Evolutionary conservation across 2,329 filamentous ascomycete species (phyloP), one percentile per base, ranked within the genome.

Genomic region (Botrytis sinoallii): DNA sequence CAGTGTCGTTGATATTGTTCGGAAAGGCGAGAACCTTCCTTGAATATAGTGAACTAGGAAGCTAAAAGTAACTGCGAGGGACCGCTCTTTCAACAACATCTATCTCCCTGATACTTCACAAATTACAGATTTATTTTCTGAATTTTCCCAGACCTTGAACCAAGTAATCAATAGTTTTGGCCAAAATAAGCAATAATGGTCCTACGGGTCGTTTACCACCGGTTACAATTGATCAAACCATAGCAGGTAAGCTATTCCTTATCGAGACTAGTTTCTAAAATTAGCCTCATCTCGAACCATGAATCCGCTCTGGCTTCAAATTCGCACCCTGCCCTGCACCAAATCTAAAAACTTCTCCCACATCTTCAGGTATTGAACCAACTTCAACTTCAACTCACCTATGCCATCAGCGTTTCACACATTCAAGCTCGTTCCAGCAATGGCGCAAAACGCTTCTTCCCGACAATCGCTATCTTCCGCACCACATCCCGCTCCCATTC

Each of bases 351-450:
- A 57, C 66, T 69, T 69, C 66, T 69, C 48, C 52, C 66, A 57
- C 40, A n/a, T 48, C n/a, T n/a, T 40, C 29, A 42, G 14, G n/a
- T n/a, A 38, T 46, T 35, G 29, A 29, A 42, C 29, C 59, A 63
- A 52, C 64, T 69, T 57, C n/a, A 67, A 67, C 65, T 40, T 55
- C 48, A 69, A 69, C 48, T 35, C 46, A 73, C 66, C 25, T 64
- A 73, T 73, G 79, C 76, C 76, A 76, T 77, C 79, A 55, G 77
- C 78, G 32, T 80, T 79, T 57, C 78, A 80, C 71, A 80, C 79
- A 55, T 80, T 80, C 70, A 81, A 80, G 75, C 76, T 80, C 35
- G 76, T 79, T 61, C 77, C 79, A 76, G 80, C 79, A 79, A 77
- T 79, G 70, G 74, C 79, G 35, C 75, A 76, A 29, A 78, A 69